Conservation (phyloP, 352 stramenopile genomes). For the Phytopythium ostracodes region DNA sequence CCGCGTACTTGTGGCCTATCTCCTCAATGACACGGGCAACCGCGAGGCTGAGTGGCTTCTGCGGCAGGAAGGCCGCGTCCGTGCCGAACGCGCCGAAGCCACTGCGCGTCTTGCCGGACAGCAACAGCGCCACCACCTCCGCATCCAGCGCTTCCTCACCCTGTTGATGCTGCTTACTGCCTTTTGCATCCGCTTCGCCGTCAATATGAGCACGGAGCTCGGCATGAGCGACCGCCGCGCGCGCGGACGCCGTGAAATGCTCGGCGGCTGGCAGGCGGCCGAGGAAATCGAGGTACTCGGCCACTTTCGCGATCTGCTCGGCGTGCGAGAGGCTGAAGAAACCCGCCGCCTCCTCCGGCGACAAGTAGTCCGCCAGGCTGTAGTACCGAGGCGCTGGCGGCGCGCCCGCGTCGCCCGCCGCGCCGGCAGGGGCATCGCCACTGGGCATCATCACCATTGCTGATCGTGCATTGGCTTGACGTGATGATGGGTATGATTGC, state of each 20-base stretch:
- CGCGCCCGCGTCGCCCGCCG: background rate
- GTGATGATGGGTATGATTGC: no score
- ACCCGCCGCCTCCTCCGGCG: constrained; percentile 28
- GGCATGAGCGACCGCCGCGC: constrained; percentile 52
- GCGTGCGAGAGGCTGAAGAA: constrained; percentile 55
- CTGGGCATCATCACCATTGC: background rate
- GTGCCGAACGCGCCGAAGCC: constrained; percentile 76
- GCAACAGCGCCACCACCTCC: constrained; percentile 24
- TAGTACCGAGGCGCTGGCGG: constrained; percentile 29
- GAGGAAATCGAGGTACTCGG: constrained; percentile 65
- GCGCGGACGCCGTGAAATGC: constrained; percentile 50
- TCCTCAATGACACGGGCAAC: constrained; percentile 46
- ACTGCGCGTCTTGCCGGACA: constrained; percentile 46
- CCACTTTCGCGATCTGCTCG: constrained; percentile 51
- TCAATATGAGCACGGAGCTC: constrained; percentile 1
- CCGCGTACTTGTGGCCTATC: constrained; percentile 65
- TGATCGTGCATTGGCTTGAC: no score
- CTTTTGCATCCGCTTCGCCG: background rate
- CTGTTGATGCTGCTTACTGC: background rate
- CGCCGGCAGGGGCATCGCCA: no score
- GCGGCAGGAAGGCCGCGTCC: constrained; percentile 47
- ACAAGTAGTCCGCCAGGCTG: constrained; percentile 63
- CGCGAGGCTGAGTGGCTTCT: constrained; percentile 60
- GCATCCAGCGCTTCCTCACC: constrained; percentile 11
- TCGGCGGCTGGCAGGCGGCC: constrained; percentile 32